Evolutionary conservation across 1,139 yeast species (phyloP).

Genomic region (Pneumocystis murina): DNA sequence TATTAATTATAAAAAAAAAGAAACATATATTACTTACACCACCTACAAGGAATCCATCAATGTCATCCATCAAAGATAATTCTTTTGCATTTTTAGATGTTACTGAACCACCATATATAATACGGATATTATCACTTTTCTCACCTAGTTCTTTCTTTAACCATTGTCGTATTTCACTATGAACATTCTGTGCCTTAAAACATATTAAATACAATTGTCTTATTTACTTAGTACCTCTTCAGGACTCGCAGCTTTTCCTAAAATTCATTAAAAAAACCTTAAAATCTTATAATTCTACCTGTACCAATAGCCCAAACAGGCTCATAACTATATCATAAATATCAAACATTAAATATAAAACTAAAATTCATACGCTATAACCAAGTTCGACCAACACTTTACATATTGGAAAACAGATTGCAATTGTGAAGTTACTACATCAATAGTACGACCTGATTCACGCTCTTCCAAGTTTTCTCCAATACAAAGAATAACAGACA

Average conservation of each 20-base stretch:
- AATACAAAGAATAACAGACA: slow-evolving; percentile 84
- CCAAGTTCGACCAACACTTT: slow-evolving; percentile 82
- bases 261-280: not conserved
- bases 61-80: slow-evolving; percentile 83
- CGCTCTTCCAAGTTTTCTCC: slow-evolving; percentile 91
- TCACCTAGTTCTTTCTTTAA: slow-evolving; percentile 65
- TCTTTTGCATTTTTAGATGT: slow-evolving; percentile 85
- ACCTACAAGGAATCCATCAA: slow-evolving; percentile 98
- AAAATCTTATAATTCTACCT: slow-evolving; percentile 22
- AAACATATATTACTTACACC: slow-evolving; percentile 37
- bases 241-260: slow-evolving; percentile 88
- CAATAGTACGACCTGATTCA: slow-evolving; percentile 71
- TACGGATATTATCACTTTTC: slow-evolving; percentile 66
- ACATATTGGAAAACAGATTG: slow-evolving; percentile 73
- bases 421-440: slow-evolving; percentile 79
- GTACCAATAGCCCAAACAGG: slow-evolving; percentile 99
- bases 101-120: slow-evolving; percentile 97
- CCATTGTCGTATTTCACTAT: slow-evolving; percentile 73
- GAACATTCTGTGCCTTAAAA: slow-evolving; percentile 41
- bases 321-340: slow-evolving; percentile 22
- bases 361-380: slow-evolving; percentile 62
- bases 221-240: slow-evolving; percentile 62
- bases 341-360: not conserved
- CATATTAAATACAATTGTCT: not conserved
- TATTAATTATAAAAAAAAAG: not conserved